Base-by-base conservation (phyloP, 2,329 filamentous ascomycete genomes). In the Phialocephala subalpina region DNA sequence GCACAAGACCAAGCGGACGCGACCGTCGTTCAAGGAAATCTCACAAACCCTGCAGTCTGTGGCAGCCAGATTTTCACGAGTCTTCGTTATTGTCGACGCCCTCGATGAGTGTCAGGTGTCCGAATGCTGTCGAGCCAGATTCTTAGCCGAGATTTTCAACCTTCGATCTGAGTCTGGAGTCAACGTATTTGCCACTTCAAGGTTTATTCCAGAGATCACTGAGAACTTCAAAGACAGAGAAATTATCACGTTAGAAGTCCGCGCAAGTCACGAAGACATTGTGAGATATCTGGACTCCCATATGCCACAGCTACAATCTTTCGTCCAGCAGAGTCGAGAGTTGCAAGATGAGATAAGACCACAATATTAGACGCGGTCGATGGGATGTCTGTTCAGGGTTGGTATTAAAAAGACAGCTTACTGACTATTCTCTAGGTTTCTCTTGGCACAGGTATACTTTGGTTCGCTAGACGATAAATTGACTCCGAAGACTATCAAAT, bases 101-200 rank as follows among this genome's bases (percentile, higher is more conserved):
- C 60, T 69, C 4, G 68, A 69, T 53, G 65, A 69, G 57, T 78
- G 61, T 35, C 61, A 62, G 45, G 27, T 22, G 20, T 25, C 22
- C 22, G 29, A 16, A 36, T 60, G 59, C 11, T 57, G 67, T 8
- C 60, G 55, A 36, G 16, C 12, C 8, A 55, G n/a, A 42, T 59
- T 82, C 6, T 73, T 81, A 18, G 27, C 33, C 0, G 56, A 72
- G 20, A 18, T 78, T 1, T 70, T 73, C 14, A 58, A 38, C 6
- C 38, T 78, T 7, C 73, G 73, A 33, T 42, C 16, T 1, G 60
- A 62, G 9, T 45, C 22, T 9, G 64, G 53, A 6, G 49, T 67
- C 8, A 76, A 73, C 58, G 2, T 79, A 22, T 72, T 79, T 22
- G 74, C 71, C 12, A 80, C 78, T 76, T 79, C 40, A 12, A 67